A percentile compares a stretch with the other conserved stretches of the same genome.
Evolutionary conservation across 805 yeast genomes (phyloP).

Genomic region (Sugiyamaella floridensis): DNA sequence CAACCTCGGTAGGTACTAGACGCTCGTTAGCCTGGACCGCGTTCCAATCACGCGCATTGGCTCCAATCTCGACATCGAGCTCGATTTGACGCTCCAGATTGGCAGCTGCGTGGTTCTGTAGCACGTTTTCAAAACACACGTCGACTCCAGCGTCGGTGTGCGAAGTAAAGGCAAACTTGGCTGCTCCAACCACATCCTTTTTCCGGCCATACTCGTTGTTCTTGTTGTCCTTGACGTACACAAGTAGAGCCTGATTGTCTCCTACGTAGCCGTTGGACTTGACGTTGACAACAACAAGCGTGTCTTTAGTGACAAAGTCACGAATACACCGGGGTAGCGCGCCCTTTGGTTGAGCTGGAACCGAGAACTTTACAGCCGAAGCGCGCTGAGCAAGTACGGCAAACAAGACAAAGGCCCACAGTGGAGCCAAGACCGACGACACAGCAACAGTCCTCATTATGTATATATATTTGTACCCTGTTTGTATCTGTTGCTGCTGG

Average conservation of each 20-base stretch:
- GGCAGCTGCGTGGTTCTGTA: constrained; percentile 30
- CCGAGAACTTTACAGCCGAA: constrained; percentile 27
- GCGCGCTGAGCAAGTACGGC: constrained; percentile 5
- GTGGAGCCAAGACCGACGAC: not conserved
- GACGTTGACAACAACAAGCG: constrained; percentile 79
- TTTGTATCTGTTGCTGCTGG: too few relatives aligned
- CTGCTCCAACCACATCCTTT: constrained; percentile 65
- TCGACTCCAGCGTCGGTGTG: constrained; percentile 80
- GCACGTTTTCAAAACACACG: constrained; percentile 75
- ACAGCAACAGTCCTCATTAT: not conserved
- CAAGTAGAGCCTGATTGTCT: constrained; percentile 78
- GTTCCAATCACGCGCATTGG: constrained; percentile 97
- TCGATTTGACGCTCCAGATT: constrained; percentile 64
- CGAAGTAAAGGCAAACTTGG: constrained; percentile 77
- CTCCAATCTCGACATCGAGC: constrained; percentile 88
- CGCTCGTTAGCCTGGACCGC: constrained; percentile 88
- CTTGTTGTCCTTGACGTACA: constrained; percentile 53
- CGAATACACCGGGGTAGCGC: constrained; percentile 71
- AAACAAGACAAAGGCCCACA: not conserved
- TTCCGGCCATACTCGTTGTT: constrained; percentile 82
- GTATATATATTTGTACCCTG: too few relatives aligned
- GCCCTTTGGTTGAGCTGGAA: constrained; percentile 27
- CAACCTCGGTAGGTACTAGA: constrained; percentile 87
- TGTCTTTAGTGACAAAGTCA: constrained; percentile 80
- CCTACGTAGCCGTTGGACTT: constrained; percentile 67